Conservation (phyloP, 192 early-diverging fungal species). For the Geranomyces variabilis region DNA sequence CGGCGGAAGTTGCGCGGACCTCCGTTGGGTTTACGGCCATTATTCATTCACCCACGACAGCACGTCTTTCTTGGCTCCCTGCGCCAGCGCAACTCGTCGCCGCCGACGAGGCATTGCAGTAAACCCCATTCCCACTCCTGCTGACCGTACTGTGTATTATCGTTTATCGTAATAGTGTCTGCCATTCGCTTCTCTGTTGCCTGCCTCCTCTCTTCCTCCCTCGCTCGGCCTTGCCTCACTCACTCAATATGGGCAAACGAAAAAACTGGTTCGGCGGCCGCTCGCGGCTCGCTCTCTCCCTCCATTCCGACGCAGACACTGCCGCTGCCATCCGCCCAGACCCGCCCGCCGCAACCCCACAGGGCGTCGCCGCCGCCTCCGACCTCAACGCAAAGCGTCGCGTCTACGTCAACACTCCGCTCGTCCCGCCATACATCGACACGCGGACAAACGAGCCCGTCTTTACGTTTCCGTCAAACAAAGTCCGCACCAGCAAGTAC, state of each 20-base stretch:
- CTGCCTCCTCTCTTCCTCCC: no score
- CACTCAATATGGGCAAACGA: conserved; percentile 16
- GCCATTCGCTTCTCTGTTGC: no score
- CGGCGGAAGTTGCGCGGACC: no score
- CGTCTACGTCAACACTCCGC: conserved; percentile 23
- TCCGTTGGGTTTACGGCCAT: no score
- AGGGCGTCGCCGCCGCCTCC: conserved; percentile 32
- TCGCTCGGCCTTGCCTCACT: no score
- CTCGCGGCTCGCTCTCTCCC: conserved; percentile 8
- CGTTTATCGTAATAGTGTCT: no score
- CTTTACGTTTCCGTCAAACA: conserved; percentile 38
- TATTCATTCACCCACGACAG: no score
- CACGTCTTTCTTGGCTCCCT: no score
- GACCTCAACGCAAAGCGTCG: conserved; percentile 37
- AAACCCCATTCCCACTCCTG: no score
- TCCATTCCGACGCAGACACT: neutral
- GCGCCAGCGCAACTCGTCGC: no score
- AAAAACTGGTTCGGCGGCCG: conserved; percentile 24
- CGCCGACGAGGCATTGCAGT: no score
- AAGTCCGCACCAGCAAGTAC: conserved; percentile 89
- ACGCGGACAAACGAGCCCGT: conserved; percentile 15
- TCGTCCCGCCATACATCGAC: conserved; percentile 23
- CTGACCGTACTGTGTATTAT: no score
- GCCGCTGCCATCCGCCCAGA: conserved; percentile 3
- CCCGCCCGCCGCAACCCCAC: conserved; percentile 25